A percentile compares a stretch with the other conserved stretches of the same genome.
Evolutionary conservation across 495 filamentous ascomycete genomes (phyloP).

Genomic region (Lasiosphaeria hispida): DNA sequence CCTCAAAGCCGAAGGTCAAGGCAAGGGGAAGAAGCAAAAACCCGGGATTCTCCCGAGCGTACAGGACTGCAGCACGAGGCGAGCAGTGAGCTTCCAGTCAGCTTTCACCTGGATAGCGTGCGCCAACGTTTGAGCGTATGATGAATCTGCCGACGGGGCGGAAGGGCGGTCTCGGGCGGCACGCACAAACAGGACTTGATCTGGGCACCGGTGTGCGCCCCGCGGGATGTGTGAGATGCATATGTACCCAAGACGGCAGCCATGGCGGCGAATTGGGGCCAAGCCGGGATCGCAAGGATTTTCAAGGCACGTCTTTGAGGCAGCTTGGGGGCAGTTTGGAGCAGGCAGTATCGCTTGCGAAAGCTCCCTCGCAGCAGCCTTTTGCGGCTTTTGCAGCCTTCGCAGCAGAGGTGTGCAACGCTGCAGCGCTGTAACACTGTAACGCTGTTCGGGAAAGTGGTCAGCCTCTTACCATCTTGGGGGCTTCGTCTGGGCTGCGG

Average conservation of each 20-base stretch:
- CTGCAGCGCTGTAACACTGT: constrained; percentile 1
- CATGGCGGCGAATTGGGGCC: not conserved
- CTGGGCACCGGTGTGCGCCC: constrained; percentile 7
- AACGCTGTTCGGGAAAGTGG: not conserved
- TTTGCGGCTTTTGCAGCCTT: not conserved
- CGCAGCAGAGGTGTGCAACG: not conserved
- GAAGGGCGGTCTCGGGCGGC: constrained; percentile 6
- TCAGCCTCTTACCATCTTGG: not conserved
- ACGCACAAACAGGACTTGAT: not conserved
- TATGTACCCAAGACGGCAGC: constrained; percentile 4
- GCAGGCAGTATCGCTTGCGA: too few species aligned
- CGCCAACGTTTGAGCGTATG: not conserved
- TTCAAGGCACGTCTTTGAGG: too few species aligned
- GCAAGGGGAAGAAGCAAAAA: not conserved
- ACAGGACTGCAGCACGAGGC: not conserved
- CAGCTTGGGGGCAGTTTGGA: too few species aligned
- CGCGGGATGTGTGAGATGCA: constrained; percentile 8
- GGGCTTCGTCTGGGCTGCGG: not conserved
- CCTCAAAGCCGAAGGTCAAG: not conserved
- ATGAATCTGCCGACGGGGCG: constrained; percentile 7
- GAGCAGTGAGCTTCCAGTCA: not conserved
- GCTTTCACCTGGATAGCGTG: constrained; percentile 2
- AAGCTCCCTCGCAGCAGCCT: too few species aligned
- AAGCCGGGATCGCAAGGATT: not conserved
- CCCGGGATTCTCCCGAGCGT: not conserved